phyloP scores from a whole-genome alignment of 2,329 filamentous ascomycete genomes.

The Colletotrichum acutatum region DNA sequence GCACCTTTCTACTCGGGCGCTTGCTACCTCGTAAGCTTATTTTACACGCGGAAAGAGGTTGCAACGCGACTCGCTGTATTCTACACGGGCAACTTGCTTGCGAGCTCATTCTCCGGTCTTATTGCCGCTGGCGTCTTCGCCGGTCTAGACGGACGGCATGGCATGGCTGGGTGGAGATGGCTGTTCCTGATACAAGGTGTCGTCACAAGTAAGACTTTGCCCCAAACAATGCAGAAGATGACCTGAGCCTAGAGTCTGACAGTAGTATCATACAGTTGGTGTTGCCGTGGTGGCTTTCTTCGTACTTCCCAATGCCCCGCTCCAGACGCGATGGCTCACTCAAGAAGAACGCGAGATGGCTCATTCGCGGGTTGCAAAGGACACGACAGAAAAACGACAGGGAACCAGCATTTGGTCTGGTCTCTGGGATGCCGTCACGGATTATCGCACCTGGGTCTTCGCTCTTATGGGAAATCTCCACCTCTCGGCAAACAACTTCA shows the following conservation, averaged over 20 bases:
- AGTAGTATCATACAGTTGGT: background rate
- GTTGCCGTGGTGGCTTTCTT: slow-evolving; percentile 37
- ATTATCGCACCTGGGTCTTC: slow-evolving; percentile 42
- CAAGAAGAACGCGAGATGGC: slow-evolving; percentile 52
- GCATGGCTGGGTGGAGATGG: slow-evolving; percentile 45
- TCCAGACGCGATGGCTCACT: slow-evolving; percentile 49
- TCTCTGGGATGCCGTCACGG: slow-evolving; percentile 38
- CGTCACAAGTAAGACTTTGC: too few relatives aligned
- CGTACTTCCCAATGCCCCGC: slow-evolving; percentile 40
- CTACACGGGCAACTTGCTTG: slow-evolving; percentile 52
- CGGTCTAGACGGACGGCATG: slow-evolving; percentile 40
- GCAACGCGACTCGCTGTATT: slow-evolving; percentile 55
- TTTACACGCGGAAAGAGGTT: slow-evolving; percentile 63
- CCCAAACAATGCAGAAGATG: too few relatives aligned
- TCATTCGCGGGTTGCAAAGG: slow-evolving; percentile 48
- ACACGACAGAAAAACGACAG: slow-evolving; percentile 42
- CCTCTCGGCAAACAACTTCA: slow-evolving; percentile 68
- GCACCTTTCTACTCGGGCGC: slow-evolving; percentile 45
- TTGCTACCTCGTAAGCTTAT: slow-evolving; percentile 58
- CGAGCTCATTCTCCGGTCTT: slow-evolving; percentile 53
- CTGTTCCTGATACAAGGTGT: background rate
- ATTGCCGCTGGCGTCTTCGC: slow-evolving; percentile 55
- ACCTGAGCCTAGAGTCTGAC: too few relatives aligned
- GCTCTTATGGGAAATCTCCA: slow-evolving; percentile 42
- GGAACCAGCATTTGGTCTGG: slow-evolving; percentile 52